Conservation (phyloP, 192 early-diverging fungal genomes). For the Umbelopsis sp. region DNA sequence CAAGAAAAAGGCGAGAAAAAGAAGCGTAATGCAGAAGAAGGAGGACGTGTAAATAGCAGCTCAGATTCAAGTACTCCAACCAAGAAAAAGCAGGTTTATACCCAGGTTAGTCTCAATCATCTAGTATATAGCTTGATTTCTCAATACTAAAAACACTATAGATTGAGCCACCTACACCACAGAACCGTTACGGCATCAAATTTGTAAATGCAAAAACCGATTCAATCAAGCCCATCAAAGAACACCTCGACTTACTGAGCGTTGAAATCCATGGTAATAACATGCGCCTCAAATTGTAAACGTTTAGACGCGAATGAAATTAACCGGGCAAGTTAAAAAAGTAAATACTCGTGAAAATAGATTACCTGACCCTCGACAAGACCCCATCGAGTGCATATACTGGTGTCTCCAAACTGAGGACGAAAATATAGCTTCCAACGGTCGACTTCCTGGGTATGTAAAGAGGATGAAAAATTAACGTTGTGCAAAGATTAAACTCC, state of each 20-base stretch:
- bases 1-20: constrained; percentile 31
- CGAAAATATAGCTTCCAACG: constrained; percentile 41
- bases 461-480: neutral
- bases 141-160: constrained; percentile 8
- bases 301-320: too few species aligned
- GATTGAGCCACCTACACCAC: constrained; percentile 66
- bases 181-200: constrained; percentile 68
- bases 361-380: constrained; percentile 69
- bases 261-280: constrained; percentile 65
- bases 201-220: constrained; percentile 55
- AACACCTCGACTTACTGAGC: constrained; percentile 58
- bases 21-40: constrained; percentile 23
- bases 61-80: neutral
- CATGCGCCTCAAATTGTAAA: neutral
- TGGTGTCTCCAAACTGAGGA: constrained; percentile 68
- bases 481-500: neutral
- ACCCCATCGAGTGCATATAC: constrained; percentile 63
- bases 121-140: neutral
- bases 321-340: neutral
- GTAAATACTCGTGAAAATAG: constrained; percentile 48
- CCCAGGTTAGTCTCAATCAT: constrained; percentile 10
- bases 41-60: neutral
- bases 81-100: neutral
- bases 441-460: constrained; percentile 48
- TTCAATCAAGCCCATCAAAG: constrained; percentile 38